Evolutionary conservation across 768 basidiomycete genomes (phyloP).

Genomic region (Multifurca ochricompacta): DNA sequence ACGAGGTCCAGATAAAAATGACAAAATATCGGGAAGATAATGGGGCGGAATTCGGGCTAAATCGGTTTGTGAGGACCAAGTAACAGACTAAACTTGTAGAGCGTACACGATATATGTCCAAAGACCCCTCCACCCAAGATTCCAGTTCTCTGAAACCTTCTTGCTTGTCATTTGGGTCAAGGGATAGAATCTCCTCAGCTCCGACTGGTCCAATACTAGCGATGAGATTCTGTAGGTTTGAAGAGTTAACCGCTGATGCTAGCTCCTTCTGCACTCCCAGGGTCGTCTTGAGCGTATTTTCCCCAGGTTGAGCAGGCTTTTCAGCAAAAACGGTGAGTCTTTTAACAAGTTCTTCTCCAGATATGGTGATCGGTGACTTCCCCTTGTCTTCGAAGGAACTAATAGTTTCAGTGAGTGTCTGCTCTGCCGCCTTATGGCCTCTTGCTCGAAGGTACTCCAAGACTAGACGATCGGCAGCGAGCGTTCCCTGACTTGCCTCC

Average conservation of each 20-base stretch:
- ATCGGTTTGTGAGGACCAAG: conserved; percentile 6
- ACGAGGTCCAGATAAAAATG: conserved; percentile 96
- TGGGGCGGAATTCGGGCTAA: conserved; percentile 88
- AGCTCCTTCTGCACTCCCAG: conserved; percentile 60
- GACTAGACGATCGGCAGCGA: conserved; percentile 35
- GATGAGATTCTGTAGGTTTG: conserved; percentile 68
- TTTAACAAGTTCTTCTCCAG: conserved; percentile 47
- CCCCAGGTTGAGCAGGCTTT: conserved; percentile 56
- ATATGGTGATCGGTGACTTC: conserved; percentile 30
- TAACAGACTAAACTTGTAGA: neutral
- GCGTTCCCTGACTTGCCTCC: conserved; percentile 39
- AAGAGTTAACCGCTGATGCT: conserved; percentile 57
- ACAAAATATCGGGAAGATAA: conserved; percentile 92
- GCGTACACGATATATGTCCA: conserved; percentile 85
- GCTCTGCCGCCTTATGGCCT: conserved; percentile 40
- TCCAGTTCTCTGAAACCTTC: conserved; percentile 82
- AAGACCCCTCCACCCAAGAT: conserved; percentile 81
- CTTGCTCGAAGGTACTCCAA: conserved; percentile 42
- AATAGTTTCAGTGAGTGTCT: conserved; percentile 35
- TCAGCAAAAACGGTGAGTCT: conserved; percentile 60
- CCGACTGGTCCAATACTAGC: conserved; percentile 72
- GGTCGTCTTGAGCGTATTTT: conserved; percentile 64
- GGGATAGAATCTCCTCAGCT: conserved; percentile 71
- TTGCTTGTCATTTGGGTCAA: conserved; percentile 79
- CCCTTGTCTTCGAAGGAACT: conserved; percentile 31